Evolutionary conservation across 371 early-diverging fungal genomes (phyloP), one percentile per base, ranked within the genome.

Genomic region (Mucor circinelloides): DNA sequence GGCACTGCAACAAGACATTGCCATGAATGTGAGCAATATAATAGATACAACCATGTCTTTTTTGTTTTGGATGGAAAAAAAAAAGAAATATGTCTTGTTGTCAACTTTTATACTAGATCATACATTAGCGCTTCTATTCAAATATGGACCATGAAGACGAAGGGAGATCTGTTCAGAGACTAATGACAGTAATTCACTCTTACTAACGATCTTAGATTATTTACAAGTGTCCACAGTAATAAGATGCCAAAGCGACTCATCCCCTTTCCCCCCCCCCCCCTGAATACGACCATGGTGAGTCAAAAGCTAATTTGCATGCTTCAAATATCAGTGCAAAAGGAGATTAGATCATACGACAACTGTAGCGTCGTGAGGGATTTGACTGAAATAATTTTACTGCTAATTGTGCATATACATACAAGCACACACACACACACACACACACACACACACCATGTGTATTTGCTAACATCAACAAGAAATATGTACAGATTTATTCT

Each of bases 401-500:
- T 40, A 40, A 40, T 17, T 40, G 40, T 40, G 40, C 40, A 40
- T 40, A 17, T 40, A 40, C 40, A 36, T n/a, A n/a, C n/a, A n/a
- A n/a, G n/a, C n/a, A 13, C 8, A 38, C 2, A 40, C 40, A 40
- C 15, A 40, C 13, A 10, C 30, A 30, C 30, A n/a, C n/a, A 13
- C 8, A 38, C 2, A 40, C 40, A 40, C 15, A 40, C 13, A 10
- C 30, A 30, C 30, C 30, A 13, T 13, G 10, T 36, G 13, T 15
- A 13, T 36, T 40, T 40, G 17, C 40, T 10, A 52, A 52, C 6
- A 27, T 52, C 10, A 48, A 54, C 12, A 5, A 40, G 40, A 40
- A 40, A 56, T 56, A 56, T 56, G n/a, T 56, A 56, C 56, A 56
- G 15, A 31, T 56, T 28, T 56, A 31, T 56, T 55, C 48, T 21